Base-by-base conservation (phyloP, 2,329 filamentous ascomycete species). In the Colletotrichum sidae region DNA sequence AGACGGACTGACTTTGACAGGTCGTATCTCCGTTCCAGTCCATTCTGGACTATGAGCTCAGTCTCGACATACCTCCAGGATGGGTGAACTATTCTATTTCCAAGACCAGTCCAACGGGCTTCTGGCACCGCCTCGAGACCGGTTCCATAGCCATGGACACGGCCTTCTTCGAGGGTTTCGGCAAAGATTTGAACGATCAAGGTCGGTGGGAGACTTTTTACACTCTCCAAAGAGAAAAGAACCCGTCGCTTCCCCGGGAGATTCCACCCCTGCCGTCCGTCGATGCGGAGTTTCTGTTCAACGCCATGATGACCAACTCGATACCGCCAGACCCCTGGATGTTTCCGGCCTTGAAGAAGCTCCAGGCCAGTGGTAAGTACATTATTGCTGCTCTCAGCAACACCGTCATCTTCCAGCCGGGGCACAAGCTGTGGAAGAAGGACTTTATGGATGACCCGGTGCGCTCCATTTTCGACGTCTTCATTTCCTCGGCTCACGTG, bases 11-110 rank as follows among this genome's bases (percentile, higher is more conserved):
- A 60, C 59, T 15, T 53, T n/a, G 34, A 13, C 69, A 97, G 94
- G 93, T 97, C 59, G 83, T 91, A 33, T 97, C 94, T 1, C 96
- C 96, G 9, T 94, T 99, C 73, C 93, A 97, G 80, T 90, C 92
- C 2, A 98, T 99, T 72, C 84, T 97, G 61, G 91, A 97, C 79
- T 97, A 97, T 76, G 96, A 98, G 76, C 80, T 90, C 58, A 81
- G 86, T 66, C 83, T 92, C 61, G 84, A 85, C 45, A 95, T 98
- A 54, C 95, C 94, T 1, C 84, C 89, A 4, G 95, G 94, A 73
- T 98, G 94, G 90, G 86, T 98, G 72, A 98, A 98, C 81, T 90
- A 91, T 79, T 92, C 92, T 71, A 96, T 98, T 74, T 93, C 93
- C 56, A 86, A 87, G 71, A 89, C 91, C 3, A 88, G 90, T 0